A percentile compares a stretch with the other conserved stretches of the same genome.
Evolutionary conservation across 2,329 filamentous ascomycete species (phyloP).

Genomic region (Pezicula neosporulosa): DNA sequence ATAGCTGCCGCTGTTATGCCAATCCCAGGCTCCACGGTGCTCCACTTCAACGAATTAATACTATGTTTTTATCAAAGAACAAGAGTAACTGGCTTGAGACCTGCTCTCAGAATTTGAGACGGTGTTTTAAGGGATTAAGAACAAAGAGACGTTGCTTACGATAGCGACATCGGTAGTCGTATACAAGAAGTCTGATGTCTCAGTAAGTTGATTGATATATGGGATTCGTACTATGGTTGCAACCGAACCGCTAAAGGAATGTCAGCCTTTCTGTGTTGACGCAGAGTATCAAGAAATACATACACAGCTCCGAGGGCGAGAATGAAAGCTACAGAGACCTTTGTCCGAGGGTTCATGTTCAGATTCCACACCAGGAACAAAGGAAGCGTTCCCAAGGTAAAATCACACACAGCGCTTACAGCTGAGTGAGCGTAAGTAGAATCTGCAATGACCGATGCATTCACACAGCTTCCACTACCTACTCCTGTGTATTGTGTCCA

Average conservation of each 20-base stretch:
- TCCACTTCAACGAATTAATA: too few species aligned
- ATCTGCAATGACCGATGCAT: slow-evolving; percentile 19
- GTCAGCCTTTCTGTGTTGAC: slow-evolving; percentile 1
- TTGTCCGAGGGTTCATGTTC: slow-evolving; percentile 33
- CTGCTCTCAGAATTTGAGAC: too few species aligned
- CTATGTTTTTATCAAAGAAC: too few species aligned
- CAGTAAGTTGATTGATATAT: slow-evolving; percentile 17
- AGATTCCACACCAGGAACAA: slow-evolving; percentile 36
- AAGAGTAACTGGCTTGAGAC: too few species aligned
- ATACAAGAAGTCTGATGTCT: slow-evolving; percentile 21
- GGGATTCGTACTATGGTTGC: slow-evolving; percentile 26
- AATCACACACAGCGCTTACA: slow-evolving; percentile 33
- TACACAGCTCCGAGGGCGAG: slow-evolving; percentile 34
- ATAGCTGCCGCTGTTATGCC: slow-evolving; percentile 18
- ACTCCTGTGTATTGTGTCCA: slow-evolving; percentile 28
- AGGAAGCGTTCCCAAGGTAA: slow-evolving; percentile 35
- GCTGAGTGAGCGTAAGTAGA: slow-evolving; percentile 34
- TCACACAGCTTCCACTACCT: slow-evolving; percentile 27
- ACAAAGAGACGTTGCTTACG: too few species aligned
- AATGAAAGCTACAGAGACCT: slow-evolving; percentile 30
- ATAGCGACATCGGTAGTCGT: slow-evolving; percentile 18
- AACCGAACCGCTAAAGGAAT: slow-evolving; percentile 15
- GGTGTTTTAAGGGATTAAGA: too few species aligned
- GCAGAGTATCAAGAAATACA: slow-evolving; percentile 5
- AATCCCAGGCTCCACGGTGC: slow-evolving; percentile 20